Evolutionary conservation across 1,139 yeast genomes (phyloP), one percentile per base, ranked within the genome.

Genomic region (Blastobotrys illinoisensis): DNA sequence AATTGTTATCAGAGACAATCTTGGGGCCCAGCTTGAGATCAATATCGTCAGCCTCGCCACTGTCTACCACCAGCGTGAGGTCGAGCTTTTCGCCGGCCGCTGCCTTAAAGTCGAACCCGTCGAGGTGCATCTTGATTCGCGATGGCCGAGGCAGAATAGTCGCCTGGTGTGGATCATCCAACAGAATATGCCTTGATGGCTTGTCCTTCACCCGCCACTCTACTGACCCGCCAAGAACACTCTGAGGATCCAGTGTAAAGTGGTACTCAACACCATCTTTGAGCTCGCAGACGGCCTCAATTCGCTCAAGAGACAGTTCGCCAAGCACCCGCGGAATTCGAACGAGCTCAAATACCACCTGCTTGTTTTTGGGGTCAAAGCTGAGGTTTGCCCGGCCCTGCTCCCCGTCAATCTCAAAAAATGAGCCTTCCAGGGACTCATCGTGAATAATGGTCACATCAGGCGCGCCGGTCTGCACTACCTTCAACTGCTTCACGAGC

Each of bases 71-170:
- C 5, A 69, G 54, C 0, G 36, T 19, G 19, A 62, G 53, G 7
- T 47, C 14, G 5, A 69, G 54, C 9, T 54, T 51, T 50, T 71
- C 75, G 1, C 69, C 72, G 1, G 68, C 60, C 1, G 67, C 65
- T 1, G 67, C 69, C 9, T 59, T 54, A 5, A 61, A 47, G 24
- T 51, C 24, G 14, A 44, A 43, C 13, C 36, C 5, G 57, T 54
- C 23, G 54, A 58, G n/a, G 55, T 53, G n/a, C 59, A 66, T 52
- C 23, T 52, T 56, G 43, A 67, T 54, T 19, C 60, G 59, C 2
- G 71, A 64, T 1, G 70, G 71, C 26, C 71, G 58, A 2, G 70
- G 71, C 5, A 32, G 40, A 3, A 32, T 16, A 13, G 11, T 32
- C 14, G 40, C 40, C 16, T 32, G 40, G 14, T 32, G 40, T 13